Conservation (phyloP, 805 yeast species). For the Priceomyces carsonii region DNA sequence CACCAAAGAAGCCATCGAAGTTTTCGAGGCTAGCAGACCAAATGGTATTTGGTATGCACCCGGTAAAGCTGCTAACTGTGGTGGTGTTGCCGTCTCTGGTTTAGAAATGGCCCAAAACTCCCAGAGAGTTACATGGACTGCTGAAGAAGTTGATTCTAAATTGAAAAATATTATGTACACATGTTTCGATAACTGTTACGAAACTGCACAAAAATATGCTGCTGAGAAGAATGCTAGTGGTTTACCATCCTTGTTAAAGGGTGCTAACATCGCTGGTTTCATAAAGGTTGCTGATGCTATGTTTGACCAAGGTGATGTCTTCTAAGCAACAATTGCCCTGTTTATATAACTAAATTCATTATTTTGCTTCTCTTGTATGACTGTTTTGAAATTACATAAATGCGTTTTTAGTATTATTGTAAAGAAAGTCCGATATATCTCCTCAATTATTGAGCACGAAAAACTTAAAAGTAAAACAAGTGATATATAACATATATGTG, state of each 20-base stretch:
- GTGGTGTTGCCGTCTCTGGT: conserved; percentile 99
- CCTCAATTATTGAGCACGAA: no score
- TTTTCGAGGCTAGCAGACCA: conserved; percentile 82
- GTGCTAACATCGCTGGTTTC: conserved; percentile 99
- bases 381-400: no score
- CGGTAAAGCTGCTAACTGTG: conserved; percentile 99
- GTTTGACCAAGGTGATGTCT: conserved; percentile 93
- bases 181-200: conserved; percentile 91
- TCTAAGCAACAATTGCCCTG: no score
- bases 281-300: conserved; percentile 97
- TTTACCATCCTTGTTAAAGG: conserved; percentile 94
- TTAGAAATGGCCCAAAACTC: conserved; percentile 99
- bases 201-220: conserved; percentile 79
- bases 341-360: no score
- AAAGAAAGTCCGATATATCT: no score
- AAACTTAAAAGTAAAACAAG: no score
- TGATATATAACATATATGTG: no score
- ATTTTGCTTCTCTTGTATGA: no score
- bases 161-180: conserved; percentile 90
- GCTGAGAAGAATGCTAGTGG: conserved; percentile 59
- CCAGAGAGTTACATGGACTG: conserved; percentile 86
- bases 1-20: conserved; percentile 93
- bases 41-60: conserved; percentile 94
- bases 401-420: no score
- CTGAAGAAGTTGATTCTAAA: conserved; percentile 89